Evolutionary conservation across 176 grass and related monocot species (phyloP), one percentile per base, ranked within the genome.

Genomic region (Canna indica): DNA sequence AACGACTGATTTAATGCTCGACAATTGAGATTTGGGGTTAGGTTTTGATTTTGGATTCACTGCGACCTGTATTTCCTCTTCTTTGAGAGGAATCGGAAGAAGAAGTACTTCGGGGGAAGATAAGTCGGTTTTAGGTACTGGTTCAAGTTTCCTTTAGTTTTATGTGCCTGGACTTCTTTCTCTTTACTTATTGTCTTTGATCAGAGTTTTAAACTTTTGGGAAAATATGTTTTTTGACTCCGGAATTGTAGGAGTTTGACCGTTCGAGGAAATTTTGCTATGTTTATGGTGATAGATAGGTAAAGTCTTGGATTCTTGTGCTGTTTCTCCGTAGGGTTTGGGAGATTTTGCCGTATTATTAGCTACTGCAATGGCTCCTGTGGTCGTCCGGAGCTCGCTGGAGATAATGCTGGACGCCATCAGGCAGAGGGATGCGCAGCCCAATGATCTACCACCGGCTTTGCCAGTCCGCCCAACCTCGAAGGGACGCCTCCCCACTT

Each of bases 401-500:
- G 94, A 99, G 79, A 78, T 90, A n/a, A 85, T 99, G 94, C 82
- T 99, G 14, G 90, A 99, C 70, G 73, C 76, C 7, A 76, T 99
- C 47, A 83, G 78, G 76, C 83, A 92, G 72, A 83, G 90, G 1
- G 90, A 87, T 54, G 89, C 93, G 67, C 90, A 84, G 73, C 84
- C 86, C 18, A 87, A 80, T 73, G 94, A 93, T 76, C 72, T 74
- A 0, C 84, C 86, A 61, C 94, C 94, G 24, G 80, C 90, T 75
- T 88, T 99, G 75, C 94, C 94, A 25, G 75, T 87, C 65, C 84
- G 94, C 5, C 94, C 94, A 0, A 89, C 83, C 7, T 76, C 86
- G 54, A 80, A 86, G 44, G 94, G 94, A 64, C 90, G 94, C 22
- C 44, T 88, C 44, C 94, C 94, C 34, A 81, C 82, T 44, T 72